Evolutionary conservation across 768 basidiomycete genomes (phyloP).

Genomic region (Tubosaeta sp.): DNA sequence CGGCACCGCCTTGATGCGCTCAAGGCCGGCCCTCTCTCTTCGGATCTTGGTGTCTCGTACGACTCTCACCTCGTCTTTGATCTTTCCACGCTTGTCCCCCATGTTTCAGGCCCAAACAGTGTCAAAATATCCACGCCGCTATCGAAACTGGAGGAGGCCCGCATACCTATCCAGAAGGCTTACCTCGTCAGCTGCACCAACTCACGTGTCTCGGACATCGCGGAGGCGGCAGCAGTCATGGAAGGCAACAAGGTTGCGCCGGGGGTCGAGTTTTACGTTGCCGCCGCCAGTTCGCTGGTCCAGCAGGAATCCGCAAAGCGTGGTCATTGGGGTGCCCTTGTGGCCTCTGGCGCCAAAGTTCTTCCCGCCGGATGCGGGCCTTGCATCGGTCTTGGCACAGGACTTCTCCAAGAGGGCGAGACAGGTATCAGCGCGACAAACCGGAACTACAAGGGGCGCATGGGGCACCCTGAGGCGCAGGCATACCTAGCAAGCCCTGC

Average conservation of each 20-base stretch:
- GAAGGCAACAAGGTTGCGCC: conserved; percentile 74
- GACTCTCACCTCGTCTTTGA: conserved; percentile 87
- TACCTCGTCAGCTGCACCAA: conserved; percentile 99
- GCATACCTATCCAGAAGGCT: conserved; percentile 89
- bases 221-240: conserved; percentile 88
- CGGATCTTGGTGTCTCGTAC: conserved; percentile 79
- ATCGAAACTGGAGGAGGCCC: conserved; percentile 67
- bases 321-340: conserved; percentile 86
- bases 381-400: conserved; percentile 94
- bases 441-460: conserved; percentile 97
- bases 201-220: conserved; percentile 91
- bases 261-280: conserved; percentile 96
- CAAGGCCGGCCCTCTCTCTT: conserved; percentile 46
- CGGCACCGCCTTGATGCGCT: conserved; percentile 63
- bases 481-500: conserved; percentile 97
- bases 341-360: conserved; percentile 86
- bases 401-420: conserved; percentile 90
- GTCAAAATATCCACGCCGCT: conserved; percentile 96
- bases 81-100: conserved; percentile 89
- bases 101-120: conserved; percentile 96
- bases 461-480: conserved; percentile 93
- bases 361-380: conserved; percentile 97
- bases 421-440: conserved; percentile 98
- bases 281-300: conserved; percentile 89
- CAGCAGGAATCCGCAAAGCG: conserved; percentile 82